These are phyloP conservation scores for Fremontodendron californicum DNA, from an alignment of 345 rosid species.

Conservation along the genomic window DNA sequence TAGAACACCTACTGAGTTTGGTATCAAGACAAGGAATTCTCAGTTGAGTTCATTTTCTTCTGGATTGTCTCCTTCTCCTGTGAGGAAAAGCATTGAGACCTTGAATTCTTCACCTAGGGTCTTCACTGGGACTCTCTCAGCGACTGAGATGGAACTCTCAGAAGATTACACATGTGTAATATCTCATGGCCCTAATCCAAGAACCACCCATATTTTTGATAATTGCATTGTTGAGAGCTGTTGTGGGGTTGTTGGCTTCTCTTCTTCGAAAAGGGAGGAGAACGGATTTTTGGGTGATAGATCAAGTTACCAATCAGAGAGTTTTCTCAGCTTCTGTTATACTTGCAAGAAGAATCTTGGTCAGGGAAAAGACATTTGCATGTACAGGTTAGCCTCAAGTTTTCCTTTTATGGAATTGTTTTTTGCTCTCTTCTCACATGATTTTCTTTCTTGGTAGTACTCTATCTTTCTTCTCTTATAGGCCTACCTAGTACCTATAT, in stretches of 20 bases:
- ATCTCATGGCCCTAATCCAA: constrained; percentile 79
- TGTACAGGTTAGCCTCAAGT: constrained; percentile 65
- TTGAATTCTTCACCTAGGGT: constrained; percentile 40
- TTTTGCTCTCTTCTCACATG: no score
- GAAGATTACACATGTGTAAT: constrained; percentile 96
- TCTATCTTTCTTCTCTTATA: background rate
- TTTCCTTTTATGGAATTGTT: constrained; percentile 12
- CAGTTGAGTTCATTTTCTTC: constrained; percentile 35
- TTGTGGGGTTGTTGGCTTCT: constrained; percentile 44
- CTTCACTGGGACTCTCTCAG: constrained; percentile 45
- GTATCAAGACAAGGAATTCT: constrained; percentile 56
- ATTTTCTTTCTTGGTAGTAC: background rate
- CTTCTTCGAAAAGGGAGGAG: constrained; percentile 31
- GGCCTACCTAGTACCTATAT: background rate
- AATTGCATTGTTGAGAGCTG: constrained; percentile 70
- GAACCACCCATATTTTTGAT: constrained; percentile 83
- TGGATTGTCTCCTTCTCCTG: constrained; percentile 29
- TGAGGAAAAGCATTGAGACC: constrained; percentile 28
- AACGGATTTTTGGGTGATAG: constrained; percentile 24
- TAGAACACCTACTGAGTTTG: constrained; percentile 56
- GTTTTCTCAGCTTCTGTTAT: constrained; percentile 72
- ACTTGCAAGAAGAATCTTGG: constrained; percentile 76
- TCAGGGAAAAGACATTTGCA: constrained; percentile 80
- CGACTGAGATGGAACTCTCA: constrained; percentile 70
- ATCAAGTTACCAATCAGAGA: constrained; percentile 39